Base-by-base conservation (phyloP, 106 monocot species). In the Platanthera zijinensis region DNA sequence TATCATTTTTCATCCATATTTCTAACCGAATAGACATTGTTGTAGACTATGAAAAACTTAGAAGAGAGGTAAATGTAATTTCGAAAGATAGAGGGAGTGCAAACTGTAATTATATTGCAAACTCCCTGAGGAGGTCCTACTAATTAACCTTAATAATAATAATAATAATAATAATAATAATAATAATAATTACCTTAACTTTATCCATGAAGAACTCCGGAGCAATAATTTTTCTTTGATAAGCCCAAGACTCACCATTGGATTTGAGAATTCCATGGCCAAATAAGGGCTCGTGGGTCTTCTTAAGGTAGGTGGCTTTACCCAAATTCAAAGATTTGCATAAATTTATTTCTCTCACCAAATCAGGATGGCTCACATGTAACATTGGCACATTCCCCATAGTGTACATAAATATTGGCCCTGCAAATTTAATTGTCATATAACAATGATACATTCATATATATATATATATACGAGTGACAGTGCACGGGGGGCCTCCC, bases 151-250 rank as follows among this genome's bases (percentile, higher is more conserved):
- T 25, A 25, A 25, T 25, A 25, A 56, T 56, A 13, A 19, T 9
- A n/a, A 12, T 45, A 11, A 15, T 47, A 53, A 53, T 53, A 69
- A 69, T 39, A 45, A 69, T 25, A 25, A 25, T 25, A 25, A 56
- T 56, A 13, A 19, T 9, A n/a, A 12, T 45, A 11, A 15, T 47
- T 73, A 94, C 90, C 92, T 90, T 95, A 17, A 92, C 88, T 49
- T 88, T 92, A 51, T 83, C 84, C 82, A 86, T 81, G 80, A 82
- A 95, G 51, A 95, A 90, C 50, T 95, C 92, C 1, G 92, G 92
- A 13, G 95, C 84, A 19, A 95, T 92, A 46, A 84, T 68, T 57
- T 88, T 95, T 54, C 92, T 84, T 51, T 92, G 92, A 46, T 86
- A 86, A 48, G 80, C 85, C 95, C 95, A 95, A 1, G 21, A 18